These are phyloP conservation scores for Didymella glomerata DNA, from an alignment of 2,329 filamentous ascomycete species.

Conservation along the genomic window DNA sequence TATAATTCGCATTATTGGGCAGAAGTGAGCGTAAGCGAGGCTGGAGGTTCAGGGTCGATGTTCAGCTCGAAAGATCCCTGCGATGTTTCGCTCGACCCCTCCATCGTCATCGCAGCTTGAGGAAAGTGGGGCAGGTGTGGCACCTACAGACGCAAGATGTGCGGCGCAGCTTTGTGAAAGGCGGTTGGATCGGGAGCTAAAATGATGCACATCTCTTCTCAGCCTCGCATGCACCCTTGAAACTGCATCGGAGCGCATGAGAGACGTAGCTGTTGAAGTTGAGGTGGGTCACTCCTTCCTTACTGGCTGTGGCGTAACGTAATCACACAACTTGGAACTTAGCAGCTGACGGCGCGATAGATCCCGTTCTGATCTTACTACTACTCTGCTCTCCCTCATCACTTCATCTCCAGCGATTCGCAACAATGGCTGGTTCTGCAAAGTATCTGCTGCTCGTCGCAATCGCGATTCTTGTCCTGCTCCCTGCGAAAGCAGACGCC, in stretches of 20 bases:
- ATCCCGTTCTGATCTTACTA: conserved; percentile 10
- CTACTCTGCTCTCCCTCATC: conserved; percentile 18
- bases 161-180: conserved; percentile 10
- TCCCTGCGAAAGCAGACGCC: conserved; percentile 48
- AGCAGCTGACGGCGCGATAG: conserved; percentile 21
- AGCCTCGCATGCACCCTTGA: conserved; percentile 9
- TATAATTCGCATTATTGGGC: background rate
- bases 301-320: conserved; percentile 20
- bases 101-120: conserved; percentile 15
- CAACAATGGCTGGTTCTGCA: conserved; percentile 45
- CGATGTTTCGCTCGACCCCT: conserved; percentile 9
- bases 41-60: background rate
- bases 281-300: conserved; percentile 11
- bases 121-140: conserved; percentile 19
- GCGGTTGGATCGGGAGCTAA: conserved; percentile 10
- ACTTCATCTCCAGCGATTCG: conserved; percentile 5
- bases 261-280: conserved; percentile 1
- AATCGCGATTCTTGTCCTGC: conserved; percentile 48
- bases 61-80: conserved; percentile 10
- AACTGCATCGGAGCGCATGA: background rate
- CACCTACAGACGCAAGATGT: conserved; percentile 14
- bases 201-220: conserved; percentile 3
- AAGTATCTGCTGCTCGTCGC: conserved; percentile 49
- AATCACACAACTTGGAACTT: conserved; percentile 13
- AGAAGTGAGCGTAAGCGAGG: conserved; percentile 6